These are phyloP conservation scores for Yarrowia sp. DNA, from an alignment of 805 yeast genomes.

Conservation along the genomic window DNA sequence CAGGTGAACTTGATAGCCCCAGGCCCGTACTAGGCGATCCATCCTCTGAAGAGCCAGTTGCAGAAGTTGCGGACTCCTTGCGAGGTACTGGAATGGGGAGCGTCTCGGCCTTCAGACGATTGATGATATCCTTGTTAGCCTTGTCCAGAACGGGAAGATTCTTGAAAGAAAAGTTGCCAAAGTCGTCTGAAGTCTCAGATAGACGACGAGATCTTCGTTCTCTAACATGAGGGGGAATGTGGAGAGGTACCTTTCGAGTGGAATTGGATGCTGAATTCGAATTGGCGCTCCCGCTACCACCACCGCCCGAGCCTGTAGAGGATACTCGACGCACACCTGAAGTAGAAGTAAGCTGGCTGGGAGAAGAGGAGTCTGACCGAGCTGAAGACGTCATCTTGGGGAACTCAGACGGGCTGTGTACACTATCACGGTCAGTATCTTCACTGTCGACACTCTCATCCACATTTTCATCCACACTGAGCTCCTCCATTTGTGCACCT, in stretches of 20 bases:
- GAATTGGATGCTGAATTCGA: neutral
- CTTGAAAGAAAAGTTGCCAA: slow-evolving; percentile 89
- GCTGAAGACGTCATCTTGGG: slow-evolving; percentile 1
- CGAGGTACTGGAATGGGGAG: slow-evolving; percentile 33
- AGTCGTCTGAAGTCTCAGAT: slow-evolving; percentile 59
- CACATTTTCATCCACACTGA: slow-evolving; percentile 35
- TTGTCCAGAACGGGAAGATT: slow-evolving; percentile 86
- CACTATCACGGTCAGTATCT: slow-evolving; percentile 32
- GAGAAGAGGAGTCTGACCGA: neutral
- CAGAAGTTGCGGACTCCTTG: slow-evolving; percentile 3
- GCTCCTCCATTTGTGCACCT: slow-evolving; percentile 73
- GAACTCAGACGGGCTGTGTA: neutral
- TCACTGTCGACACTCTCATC: slow-evolving; percentile 34
- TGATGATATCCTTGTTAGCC: slow-evolving; percentile 90
- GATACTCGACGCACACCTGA: neutral
- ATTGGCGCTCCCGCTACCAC: neutral
- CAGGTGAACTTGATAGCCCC: slow-evolving; percentile 12
- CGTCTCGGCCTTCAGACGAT: slow-evolving; percentile 80
- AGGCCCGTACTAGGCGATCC: slow-evolving; percentile 11
- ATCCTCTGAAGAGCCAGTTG: slow-evolving; percentile 6
- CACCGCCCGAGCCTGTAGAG: neutral
- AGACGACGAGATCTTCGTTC: slow-evolving; percentile 64
- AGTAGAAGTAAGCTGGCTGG: neutral
- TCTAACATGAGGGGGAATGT: slow-evolving; percentile 54
- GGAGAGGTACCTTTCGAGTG: slow-evolving; percentile 40